These are phyloP conservation scores for Draba incana DNA, from an alignment of 345 rosid genomes.

Conservation along the genomic window DNA sequence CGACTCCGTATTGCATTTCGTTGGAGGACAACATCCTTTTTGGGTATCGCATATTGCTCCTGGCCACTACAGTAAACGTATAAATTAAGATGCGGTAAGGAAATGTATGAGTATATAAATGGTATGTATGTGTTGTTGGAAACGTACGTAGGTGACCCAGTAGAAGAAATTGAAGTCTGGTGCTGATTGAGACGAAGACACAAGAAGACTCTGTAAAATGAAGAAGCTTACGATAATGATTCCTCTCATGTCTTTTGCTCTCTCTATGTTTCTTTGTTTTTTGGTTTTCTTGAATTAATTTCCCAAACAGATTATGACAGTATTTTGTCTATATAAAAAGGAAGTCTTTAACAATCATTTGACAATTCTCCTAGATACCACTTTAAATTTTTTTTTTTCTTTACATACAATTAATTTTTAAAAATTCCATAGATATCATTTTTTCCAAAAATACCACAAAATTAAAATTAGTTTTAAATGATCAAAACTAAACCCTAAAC, in stretches of 20 bases:
- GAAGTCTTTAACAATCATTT: background rate
- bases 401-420: too few relatives aligned
- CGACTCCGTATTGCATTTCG: conserved; percentile 56
- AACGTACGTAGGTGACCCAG: conserved; percentile 43
- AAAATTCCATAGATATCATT: too few relatives aligned
- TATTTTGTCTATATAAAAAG: background rate
- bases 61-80: conserved; percentile 65
- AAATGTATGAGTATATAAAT: background rate
- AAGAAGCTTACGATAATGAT: conserved; percentile 29
- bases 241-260: conserved; percentile 30
- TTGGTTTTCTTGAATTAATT: background rate
- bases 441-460: too few relatives aligned
- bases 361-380: too few relatives aligned
- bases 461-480: too few relatives aligned
- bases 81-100: background rate
- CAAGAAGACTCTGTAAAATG: conserved; percentile 13
- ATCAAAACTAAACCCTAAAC: too few relatives aligned
- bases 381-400: too few relatives aligned
- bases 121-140: background rate
- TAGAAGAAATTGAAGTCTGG: conserved; percentile 42
- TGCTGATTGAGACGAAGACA: conserved; percentile 21
- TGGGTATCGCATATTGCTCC: conserved; percentile 71
- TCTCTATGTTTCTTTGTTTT: background rate
- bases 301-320: background rate
- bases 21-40: conserved; percentile 80